Percentiles rank a stretch among this genome's conserved stretches.
phyloP scores from a whole-genome alignment of 2,329 filamentous ascomycete species.

The Plectosphaerella sp. region DNA sequence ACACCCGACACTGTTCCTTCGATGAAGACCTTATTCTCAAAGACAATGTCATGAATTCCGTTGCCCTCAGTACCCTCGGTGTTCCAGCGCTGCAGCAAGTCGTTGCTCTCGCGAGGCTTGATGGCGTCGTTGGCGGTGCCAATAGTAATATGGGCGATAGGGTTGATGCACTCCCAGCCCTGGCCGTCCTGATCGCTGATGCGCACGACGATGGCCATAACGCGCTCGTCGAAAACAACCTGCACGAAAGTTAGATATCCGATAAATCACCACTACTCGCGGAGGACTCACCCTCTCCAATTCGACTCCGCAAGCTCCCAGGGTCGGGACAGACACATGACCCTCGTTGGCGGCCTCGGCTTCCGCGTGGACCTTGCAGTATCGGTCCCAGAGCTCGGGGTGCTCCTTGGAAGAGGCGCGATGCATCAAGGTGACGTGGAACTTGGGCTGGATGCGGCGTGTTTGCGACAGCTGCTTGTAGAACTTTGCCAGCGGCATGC shows the following conservation, averaged over 20 bases:
- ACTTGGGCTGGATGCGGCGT: conserved; percentile 74
- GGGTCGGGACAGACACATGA: conserved; percentile 24
- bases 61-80: conserved; percentile 41
- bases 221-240: conserved; percentile 76
- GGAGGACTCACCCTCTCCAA: conserved; percentile 49
- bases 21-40: conserved; percentile 44
- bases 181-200: conserved; percentile 51
- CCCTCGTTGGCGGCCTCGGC: conserved; percentile 29
- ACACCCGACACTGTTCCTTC: conserved; percentile 45
- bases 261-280: neutral
- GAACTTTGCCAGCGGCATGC: conserved; percentile 51
- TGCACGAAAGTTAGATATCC: conserved; percentile 12
- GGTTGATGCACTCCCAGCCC: conserved; percentile 67
- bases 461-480: conserved; percentile 71
- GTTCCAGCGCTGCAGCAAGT: conserved; percentile 72
- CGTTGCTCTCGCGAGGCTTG: conserved; percentile 94
- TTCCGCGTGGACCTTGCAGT: conserved; percentile 54
- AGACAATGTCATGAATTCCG: conserved; percentile 42
- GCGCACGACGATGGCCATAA: conserved; percentile 90
- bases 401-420: conserved; percentile 57
- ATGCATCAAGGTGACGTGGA: conserved; percentile 94
- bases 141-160: conserved; percentile 81
- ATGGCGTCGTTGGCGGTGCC: conserved; percentile 71
- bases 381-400: conserved; percentile 71
- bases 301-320: conserved; percentile 62